These are phyloP conservation scores for Aristolochia fimbriata DNA, from an alignment of 164 flowering plant genomes.

Conservation along the genomic window DNA sequence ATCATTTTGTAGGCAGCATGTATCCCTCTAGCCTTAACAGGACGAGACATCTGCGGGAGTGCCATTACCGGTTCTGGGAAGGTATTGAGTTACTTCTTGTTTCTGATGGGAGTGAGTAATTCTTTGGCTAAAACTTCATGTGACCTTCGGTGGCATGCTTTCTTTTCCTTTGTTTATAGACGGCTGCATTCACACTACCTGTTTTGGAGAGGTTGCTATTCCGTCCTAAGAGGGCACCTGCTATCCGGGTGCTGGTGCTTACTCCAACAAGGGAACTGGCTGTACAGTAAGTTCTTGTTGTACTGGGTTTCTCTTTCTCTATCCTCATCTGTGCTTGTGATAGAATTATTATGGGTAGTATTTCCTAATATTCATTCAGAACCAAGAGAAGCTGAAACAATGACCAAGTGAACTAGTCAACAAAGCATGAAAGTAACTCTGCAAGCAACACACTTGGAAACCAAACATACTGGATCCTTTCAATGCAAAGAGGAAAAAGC, in stretches of 20 bases:
- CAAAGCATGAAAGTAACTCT: no score
- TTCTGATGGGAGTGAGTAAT: background rate
- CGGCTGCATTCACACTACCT: slow-evolving; percentile 89
- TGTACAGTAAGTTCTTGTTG: slow-evolving; percentile 57
- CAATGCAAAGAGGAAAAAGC: no score
- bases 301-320: background rate
- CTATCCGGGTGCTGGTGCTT: slow-evolving; percentile 83
- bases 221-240: slow-evolving; percentile 73
- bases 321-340: background rate
- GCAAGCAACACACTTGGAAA: no score
- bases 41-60: slow-evolving; percentile 96
- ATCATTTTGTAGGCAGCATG: slow-evolving; percentile 69
- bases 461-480: no score
- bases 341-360: background rate
- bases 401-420: no score
- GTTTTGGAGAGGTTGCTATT: slow-evolving; percentile 76
- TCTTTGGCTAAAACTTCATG: background rate
- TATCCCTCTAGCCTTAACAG: slow-evolving; percentile 70
- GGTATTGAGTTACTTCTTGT: slow-evolving; percentile 27
- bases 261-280: slow-evolving; percentile 98
- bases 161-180: slow-evolving; percentile 27
- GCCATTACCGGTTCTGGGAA: slow-evolving; percentile 97
- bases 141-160: background rate
- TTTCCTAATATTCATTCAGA: no score
- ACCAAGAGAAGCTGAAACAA: no score